Base-by-base conservation (phyloP, 352 stramenopile species). In the Phytopythium boreale region DNA sequence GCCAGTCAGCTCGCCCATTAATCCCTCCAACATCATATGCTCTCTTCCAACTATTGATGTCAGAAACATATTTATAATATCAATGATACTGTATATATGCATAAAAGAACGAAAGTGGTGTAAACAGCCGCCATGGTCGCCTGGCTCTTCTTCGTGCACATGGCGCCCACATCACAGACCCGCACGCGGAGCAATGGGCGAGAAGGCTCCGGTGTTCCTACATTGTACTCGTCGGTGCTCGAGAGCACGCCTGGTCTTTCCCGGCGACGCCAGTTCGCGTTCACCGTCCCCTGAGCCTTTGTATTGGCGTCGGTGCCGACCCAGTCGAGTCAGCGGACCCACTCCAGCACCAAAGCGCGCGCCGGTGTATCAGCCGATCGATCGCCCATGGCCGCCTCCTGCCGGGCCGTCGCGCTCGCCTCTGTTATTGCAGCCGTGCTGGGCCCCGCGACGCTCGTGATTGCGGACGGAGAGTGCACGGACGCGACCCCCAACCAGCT, bases 401-500 rank as follows among this genome's bases (percentile, higher is more conserved):
- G 44, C 17, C 50, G n/a, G 24, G 11, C 27, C 26, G 17, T 14
- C 26, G 29, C 12, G 50, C 50, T 56, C 26, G 27, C 50, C 50
- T n/a, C 3, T 17, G 50, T 15, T 12, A 8, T 39, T 19, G 29
- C 50, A 17, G 50, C 50, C 24, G 4, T 24, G 50, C 50, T 56
- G 50, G 14, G 12, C 12, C 12, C 22, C 11, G 15, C 26, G 9
- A 9, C 6, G 46, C 46, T 52, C 24, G 47, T 55, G 15, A 24
- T 26, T 11, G 50, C 50, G 27, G 50, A n/a, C 19, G 50, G 50
- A 5, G 50, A 56, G 6, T 59, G 52, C 31, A 31, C 52, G 7
- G 22, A 10, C 44, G 34, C 20, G 7, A 36, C 50, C 24, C 15
- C 52, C 7, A 59, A 59, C 29, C 17, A 43, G 44, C 44, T 72